Evolutionary conservation across 2,329 filamentous ascomycete species (phyloP).

Genomic region (Incumbomyces lentus): DNA sequence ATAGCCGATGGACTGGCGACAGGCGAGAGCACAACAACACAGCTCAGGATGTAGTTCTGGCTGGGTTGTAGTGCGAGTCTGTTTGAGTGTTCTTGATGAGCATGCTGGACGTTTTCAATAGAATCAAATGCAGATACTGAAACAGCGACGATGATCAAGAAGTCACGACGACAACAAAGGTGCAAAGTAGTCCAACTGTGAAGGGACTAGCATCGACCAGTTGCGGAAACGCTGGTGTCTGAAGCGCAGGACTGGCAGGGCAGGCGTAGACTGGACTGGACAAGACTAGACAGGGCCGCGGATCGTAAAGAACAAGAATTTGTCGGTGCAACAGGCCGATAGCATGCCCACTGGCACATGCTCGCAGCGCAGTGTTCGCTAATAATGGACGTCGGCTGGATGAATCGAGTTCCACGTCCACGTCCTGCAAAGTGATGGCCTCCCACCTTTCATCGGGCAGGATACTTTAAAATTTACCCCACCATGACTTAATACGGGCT

Average conservation of each 20-base stretch:
- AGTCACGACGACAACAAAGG: not conserved
- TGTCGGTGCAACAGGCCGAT: not conserved
- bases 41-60: not conserved
- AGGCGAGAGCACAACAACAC: not conserved
- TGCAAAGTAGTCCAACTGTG: not conserved
- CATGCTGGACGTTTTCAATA: conserved; percentile 5
- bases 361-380: too few relatives aligned
- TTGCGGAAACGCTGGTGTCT: too few relatives aligned
- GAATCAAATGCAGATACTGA: conserved; percentile 3
- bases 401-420: too few relatives aligned
- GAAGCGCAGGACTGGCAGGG: too few relatives aligned
- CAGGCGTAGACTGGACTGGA: too few relatives aligned
- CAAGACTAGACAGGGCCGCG: too few relatives aligned
- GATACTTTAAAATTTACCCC: too few relatives aligned
- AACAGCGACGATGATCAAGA: not conserved
- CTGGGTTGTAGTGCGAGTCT: not conserved
- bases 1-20: not conserved
- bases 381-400: too few relatives aligned
- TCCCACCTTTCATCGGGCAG: too few relatives aligned
- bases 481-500: too few relatives aligned
- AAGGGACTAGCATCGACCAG: not conserved
- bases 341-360: not conserved
- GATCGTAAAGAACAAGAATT: too few relatives aligned
- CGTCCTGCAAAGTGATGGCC: too few relatives aligned
- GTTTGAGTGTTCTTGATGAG: conserved; percentile 3